phyloP scores from a whole-genome alignment of 179 eudicot genomes.

The Vitellaria paradoxa region DNA sequence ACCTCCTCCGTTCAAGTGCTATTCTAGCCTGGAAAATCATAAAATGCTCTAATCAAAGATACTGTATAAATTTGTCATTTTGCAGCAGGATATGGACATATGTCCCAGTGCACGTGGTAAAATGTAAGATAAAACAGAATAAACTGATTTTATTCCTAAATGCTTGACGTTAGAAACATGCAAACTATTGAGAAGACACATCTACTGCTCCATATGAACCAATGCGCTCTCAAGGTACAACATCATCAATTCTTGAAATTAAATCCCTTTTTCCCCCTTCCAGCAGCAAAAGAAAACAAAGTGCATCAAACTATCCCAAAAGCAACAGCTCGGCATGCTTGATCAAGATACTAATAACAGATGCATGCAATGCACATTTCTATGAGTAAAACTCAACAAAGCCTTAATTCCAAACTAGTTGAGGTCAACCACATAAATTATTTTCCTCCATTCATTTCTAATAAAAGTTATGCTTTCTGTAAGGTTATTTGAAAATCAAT shows the following conservation, averaged over 20 bases:
- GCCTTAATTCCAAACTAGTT: no score
- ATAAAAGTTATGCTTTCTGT: no score
- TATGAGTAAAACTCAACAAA: not conserved
- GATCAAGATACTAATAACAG: not conserved
- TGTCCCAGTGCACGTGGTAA: not conserved
- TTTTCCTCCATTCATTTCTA: no score
- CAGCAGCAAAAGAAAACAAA: not conserved
- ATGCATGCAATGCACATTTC: not conserved
- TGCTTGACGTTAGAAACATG: not conserved
- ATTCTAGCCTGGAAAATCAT: conserved; percentile 69
- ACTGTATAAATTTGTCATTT: not conserved
- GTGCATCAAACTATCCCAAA: not conserved
- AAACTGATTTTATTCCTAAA: not conserved
- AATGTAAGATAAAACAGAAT: no score
- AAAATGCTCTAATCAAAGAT: not conserved
- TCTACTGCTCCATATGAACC: not conserved
- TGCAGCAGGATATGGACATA: not conserved
- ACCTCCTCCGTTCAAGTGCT: conserved; percentile 87
- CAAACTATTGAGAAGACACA: no score
- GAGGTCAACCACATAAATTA: no score
- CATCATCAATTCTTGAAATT: not conserved
- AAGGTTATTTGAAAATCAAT: no score
- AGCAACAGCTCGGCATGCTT: not conserved
- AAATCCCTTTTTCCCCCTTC: not conserved
- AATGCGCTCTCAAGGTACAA: not conserved